These are phyloP conservation scores for Pestalotiopsis sp. DNA, from an alignment of 2,329 filamentous ascomycete genomes.

Conservation along the genomic window DNA sequence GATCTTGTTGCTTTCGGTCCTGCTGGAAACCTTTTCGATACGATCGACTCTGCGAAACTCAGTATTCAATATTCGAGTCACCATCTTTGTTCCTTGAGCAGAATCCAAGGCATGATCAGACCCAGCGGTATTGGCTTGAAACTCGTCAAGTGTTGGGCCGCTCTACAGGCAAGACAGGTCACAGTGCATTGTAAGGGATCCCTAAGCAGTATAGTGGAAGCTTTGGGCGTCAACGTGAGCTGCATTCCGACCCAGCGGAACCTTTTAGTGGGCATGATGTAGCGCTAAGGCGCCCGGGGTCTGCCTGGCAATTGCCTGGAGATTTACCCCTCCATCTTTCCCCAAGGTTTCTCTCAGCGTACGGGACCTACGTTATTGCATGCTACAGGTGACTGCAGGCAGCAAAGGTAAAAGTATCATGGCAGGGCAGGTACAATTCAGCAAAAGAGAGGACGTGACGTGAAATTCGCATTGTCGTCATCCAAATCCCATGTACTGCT, in stretches of 20 bases:
- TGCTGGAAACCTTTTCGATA: too few relatives aligned
- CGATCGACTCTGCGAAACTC: too few relatives aligned
- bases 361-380: too few relatives aligned
- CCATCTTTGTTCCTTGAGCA: not conserved
- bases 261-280: not conserved
- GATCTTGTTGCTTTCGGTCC: too few relatives aligned
- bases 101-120: not conserved
- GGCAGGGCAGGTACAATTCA: not conserved
- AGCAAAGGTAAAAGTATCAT: not conserved
- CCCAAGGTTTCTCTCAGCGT: not conserved
- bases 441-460: not conserved
- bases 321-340: slow-evolving; percentile 2
- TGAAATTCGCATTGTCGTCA: slow-evolving; percentile 7
- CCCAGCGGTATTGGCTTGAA: not conserved
- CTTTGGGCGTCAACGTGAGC: slow-evolving; percentile 10
- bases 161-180: not conserved
- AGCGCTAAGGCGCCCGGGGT: not conserved
- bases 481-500: not conserved
- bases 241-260: slow-evolving; percentile 10
- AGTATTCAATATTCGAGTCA: too few relatives aligned
- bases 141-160: not conserved
- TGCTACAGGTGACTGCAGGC: too few relatives aligned
- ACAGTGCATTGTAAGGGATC: not conserved
- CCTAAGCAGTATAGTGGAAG: not conserved
- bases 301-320: not conserved